Evolutionary conservation across 306 rosid species (phyloP).

Genomic region (Castanospermum australe): DNA sequence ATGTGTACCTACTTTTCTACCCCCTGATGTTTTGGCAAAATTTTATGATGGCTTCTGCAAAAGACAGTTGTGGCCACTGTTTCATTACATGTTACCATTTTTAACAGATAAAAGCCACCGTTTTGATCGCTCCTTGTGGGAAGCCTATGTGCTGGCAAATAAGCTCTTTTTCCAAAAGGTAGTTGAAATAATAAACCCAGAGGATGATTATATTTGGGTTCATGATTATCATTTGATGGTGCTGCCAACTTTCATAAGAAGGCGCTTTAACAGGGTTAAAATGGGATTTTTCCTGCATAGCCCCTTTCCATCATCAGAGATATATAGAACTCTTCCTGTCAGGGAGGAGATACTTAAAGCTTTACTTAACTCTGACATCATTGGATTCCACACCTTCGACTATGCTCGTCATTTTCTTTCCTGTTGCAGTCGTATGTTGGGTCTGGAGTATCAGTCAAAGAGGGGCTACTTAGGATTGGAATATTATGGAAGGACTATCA

Average conservation of each 20-base stretch:
- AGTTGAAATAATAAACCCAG: slow-evolving; percentile 79
- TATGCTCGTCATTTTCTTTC: slow-evolving; percentile 91
- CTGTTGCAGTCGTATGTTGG: slow-evolving; percentile 87
- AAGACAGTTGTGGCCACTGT: slow-evolving; percentile 81
- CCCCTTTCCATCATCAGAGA: slow-evolving; percentile 89
- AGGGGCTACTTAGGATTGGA: slow-evolving; percentile 89
- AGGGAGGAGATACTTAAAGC: slow-evolving; percentile 86
- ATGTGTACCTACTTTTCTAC: slow-evolving; percentile 76
- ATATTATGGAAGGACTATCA: slow-evolving; percentile 79
- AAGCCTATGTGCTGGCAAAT: slow-evolving; percentile 74
- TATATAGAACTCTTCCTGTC: slow-evolving; percentile 78
- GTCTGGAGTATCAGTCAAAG: slow-evolving; percentile 78
- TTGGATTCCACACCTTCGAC: slow-evolving; percentile 85
- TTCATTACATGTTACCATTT: slow-evolving; percentile 77
- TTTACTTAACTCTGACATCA: slow-evolving; percentile 74
- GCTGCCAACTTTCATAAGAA: slow-evolving; percentile 70
- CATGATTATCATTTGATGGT: slow-evolving; percentile 94
- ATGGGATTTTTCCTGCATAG: slow-evolving; percentile 86
- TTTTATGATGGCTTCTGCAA: slow-evolving; percentile 87
- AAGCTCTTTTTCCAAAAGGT: slow-evolving; percentile 68
- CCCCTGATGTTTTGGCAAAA: slow-evolving; percentile 51
- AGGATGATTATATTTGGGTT: slow-evolving; percentile 81
- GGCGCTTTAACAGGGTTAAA: slow-evolving; percentile 74
- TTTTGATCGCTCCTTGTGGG: slow-evolving; percentile 74
- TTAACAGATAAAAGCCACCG: slow-evolving; percentile 62